Evolutionary conservation across 2,329 filamentous ascomycete species (phyloP), one percentile per base, ranked within the genome.

Genomic region (Seiridium unicorne): DNA sequence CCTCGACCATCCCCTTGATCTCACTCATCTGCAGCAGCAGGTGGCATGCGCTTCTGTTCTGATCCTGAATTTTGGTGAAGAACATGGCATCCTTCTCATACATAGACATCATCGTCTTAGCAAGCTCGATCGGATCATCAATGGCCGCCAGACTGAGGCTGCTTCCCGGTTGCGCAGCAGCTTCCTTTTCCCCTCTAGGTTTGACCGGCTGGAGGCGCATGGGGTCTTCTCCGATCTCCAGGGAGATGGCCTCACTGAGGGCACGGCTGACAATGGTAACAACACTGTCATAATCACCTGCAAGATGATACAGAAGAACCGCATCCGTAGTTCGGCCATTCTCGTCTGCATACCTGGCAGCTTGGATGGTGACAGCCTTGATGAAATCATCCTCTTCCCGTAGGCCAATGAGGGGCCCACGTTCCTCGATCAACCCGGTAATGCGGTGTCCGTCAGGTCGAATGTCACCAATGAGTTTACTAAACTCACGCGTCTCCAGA

Each of bases 401-500:
- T 31, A 98, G 81, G 46, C 89, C 90, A 70, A 99, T 94, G 59
- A 99, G 82, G 36, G 84, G 81, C 47, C 93, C 87, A 44, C 94
- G 91, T 69, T 93, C 86, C 75, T 98, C 93, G 64, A 99, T 93
- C 34, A 92, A 86, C 56, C 95, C 95, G 60, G 86, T 87, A 66
- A 97, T 92, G 61, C 93, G 89, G 62, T 87, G 89, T 31, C 95
- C 95, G 71, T 98, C 92, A 1, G 87, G 86, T 61, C 88, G 86
- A 68, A 99, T 93, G 72, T 99, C 96, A 57, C 96, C 95, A 54
- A 99, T 87, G 11, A 99, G 81, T 70, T 92, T 91, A 70, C 93
- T 94, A 75, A 98, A 99, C 72, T 99, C 95, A 65, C 94, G 88
- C 26, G 93, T 97, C 77, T 99, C 95, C n/a, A 99, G 83, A 34